Evolutionary conservation across 495 filamentous ascomycete genomes (phyloP), one percentile per base, ranked within the genome.

Genomic region (Penicillium atrosanguineum): DNA sequence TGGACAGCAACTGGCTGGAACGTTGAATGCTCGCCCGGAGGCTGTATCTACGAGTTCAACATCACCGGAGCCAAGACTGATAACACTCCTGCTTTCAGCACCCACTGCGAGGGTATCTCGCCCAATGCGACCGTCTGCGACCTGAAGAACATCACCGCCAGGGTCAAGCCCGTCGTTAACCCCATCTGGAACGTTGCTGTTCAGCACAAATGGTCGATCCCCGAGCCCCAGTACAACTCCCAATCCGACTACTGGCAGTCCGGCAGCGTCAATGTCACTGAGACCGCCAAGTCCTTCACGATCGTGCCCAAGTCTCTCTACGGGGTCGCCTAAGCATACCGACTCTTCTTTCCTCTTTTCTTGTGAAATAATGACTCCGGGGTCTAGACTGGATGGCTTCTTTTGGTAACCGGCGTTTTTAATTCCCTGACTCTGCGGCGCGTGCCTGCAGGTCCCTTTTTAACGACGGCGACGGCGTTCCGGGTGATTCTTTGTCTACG

Each of bases 1-100:
- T 64, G 62, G 44, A 49, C 60, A 14, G 48, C 67, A 14, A 67
- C 56, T 55, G 51, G 69, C 58, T 75, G 72, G 56, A 49, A 41
- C 38, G 53, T 69, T 28, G 60, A 64, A 52, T 70, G 71, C 55
- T 69, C 74, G 3, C 62, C 66, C 0, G 70, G 64, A 12, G 71
- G 65, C 31, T 74, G 69, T 46, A 41, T 54, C 51, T 76, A 70
- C 52, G 46, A 52, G 38, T 77, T 76, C 57, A 63, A 70, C 45
- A 70, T 77, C 48, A 31, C 36, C 45, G 68, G 64, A 34, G 21
- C 59, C 11, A 48, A 46, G 11, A 63, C 64, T 31, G 18, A 43
- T 4, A 67, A 70, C 46, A 69, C 68, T 1, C 74, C 74, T n/a
- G 64, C 61, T 21, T 77, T 77, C 64, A 64, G 64, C 46, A 73